Conservation (phyloP, 805 yeast species). For the Cyberlindnera lachancei region DNA sequence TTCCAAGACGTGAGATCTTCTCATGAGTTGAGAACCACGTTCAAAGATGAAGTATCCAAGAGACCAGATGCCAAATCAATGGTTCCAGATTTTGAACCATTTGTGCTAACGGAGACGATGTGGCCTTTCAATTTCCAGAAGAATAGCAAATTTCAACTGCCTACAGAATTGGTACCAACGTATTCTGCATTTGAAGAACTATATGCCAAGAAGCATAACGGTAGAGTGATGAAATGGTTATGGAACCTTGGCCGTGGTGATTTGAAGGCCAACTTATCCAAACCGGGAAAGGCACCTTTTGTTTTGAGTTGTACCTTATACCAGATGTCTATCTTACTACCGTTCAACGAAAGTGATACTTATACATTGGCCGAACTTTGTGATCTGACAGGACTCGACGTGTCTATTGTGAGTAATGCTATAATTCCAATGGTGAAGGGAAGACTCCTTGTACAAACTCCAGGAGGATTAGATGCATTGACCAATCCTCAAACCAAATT, state of each 20-base stretch:
- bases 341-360: constrained; percentile 67
- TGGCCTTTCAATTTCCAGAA: constrained; percentile 60
- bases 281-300: constrained; percentile 76
- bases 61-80: constrained; percentile 25
- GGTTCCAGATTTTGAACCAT: constrained; percentile 56
- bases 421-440: constrained; percentile 74
- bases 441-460: constrained; percentile 61
- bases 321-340: constrained; percentile 79
- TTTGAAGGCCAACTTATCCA: constrained; percentile 74
- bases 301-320: constrained; percentile 73
- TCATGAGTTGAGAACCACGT: constrained; percentile 57
- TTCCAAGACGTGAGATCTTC: constrained; percentile 88
- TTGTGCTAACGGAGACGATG: constrained; percentile 78
- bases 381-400: constrained; percentile 61
- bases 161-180: constrained; percentile 56
- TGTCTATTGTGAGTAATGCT: constrained; percentile 63
- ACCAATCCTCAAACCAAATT: constrained; percentile 48
- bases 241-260: constrained; percentile 95
- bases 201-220: constrained; percentile 71
- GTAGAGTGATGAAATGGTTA: constrained; percentile 89
- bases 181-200: constrained; percentile 60
- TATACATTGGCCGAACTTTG: constrained; percentile 53
- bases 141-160: constrained; percentile 40
- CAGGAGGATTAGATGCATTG: constrained; percentile 50
- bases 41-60: constrained; percentile 40